phyloP scores from a whole-genome alignment of 352 stramenopile species.

The Globisporangium camurandrum region DNA sequence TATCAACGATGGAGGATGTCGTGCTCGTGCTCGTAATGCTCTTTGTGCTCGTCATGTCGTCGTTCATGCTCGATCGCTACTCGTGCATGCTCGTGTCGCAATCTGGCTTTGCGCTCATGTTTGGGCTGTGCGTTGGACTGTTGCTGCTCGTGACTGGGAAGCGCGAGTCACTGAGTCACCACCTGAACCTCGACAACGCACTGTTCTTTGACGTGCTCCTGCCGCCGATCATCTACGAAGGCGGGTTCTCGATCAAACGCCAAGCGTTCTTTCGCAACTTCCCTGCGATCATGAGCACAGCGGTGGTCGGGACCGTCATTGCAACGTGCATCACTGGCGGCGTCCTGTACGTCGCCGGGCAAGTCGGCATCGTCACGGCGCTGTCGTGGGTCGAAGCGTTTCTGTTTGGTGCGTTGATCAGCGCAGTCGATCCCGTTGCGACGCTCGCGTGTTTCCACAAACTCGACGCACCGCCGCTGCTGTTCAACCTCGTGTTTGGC shows the following conservation, averaged over 20 bases:
- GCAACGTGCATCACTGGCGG: constrained; percentile 70
- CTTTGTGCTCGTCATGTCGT: constrained; percentile 84
- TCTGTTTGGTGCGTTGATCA: constrained; percentile 90
- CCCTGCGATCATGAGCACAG: constrained; percentile 79
- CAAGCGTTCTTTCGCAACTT: constrained; percentile 84
- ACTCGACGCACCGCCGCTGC: constrained; percentile 69
- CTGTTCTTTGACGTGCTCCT: constrained; percentile 85
- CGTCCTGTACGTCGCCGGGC: constrained; percentile 55
- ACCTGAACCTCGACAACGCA: constrained; percentile 83
- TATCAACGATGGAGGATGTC: constrained; percentile 75
- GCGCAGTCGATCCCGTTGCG: constrained; percentile 90
- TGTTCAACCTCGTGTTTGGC: constrained; percentile 95
- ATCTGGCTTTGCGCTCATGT: constrained; percentile 78
- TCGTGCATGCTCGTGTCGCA: constrained; percentile 83
- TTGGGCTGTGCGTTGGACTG: constrained; percentile 64
- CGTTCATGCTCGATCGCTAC: constrained; percentile 81
- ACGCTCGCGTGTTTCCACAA: constrained; percentile 92
- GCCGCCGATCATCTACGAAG: constrained; percentile 85
- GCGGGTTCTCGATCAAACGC: constrained; percentile 80
- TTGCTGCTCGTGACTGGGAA: constrained; percentile 64
- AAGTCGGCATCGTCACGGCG: constrained; percentile 52
- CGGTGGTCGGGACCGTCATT: constrained; percentile 71
- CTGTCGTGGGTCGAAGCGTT: constrained; percentile 89
- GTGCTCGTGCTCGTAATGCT: constrained; percentile 81
- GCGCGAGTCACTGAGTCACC: constrained; percentile 53